These are phyloP conservation scores for Daldinia caldariorum DNA, from an alignment of 495 filamentous ascomycete genomes.

Conservation along the genomic window DNA sequence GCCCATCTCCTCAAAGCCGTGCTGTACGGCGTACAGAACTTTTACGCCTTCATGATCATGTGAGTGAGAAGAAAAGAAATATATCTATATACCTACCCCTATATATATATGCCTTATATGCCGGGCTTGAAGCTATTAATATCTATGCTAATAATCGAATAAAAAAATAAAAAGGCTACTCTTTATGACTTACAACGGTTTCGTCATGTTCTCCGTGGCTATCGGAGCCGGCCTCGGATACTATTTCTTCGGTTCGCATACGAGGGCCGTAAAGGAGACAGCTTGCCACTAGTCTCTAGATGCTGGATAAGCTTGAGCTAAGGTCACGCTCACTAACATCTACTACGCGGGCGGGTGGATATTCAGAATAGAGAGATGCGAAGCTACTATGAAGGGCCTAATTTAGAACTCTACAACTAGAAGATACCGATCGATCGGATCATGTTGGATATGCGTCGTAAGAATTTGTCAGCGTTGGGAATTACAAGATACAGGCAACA, in stretches of 20 bases:
- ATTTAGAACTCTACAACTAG: background rate
- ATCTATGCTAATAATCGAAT: slow-evolving; percentile 1
- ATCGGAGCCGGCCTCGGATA: slow-evolving; percentile 91
- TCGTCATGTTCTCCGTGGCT: slow-evolving; percentile 92
- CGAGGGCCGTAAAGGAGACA: slow-evolving; percentile 78
- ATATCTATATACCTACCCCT: too few species aligned
- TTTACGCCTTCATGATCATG: slow-evolving; percentile 99
- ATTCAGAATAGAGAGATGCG: background rate
- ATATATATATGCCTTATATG: background rate
- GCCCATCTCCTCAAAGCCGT: slow-evolving; percentile 80
- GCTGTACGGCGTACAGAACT: slow-evolving; percentile 93
- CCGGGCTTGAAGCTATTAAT: background rate
- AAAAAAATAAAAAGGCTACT: slow-evolving; percentile 72
- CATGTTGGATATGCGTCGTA: slow-evolving; percentile 1
- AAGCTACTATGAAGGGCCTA: background rate
- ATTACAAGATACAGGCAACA: slow-evolving; percentile 28
- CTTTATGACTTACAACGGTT: slow-evolving; percentile 99
- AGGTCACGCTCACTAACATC: background rate
- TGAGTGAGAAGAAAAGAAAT: slow-evolving; percentile 61
- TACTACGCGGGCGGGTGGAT: background rate
- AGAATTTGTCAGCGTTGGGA: background rate
- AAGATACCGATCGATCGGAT: slow-evolving; percentile 4
- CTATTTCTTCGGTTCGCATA: slow-evolving; percentile 76
- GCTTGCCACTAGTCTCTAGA: slow-evolving; percentile 94
- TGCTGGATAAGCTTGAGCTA: background rate